Evolutionary conservation across 768 basidiomycete genomes (phyloP), one percentile per base, ranked within the genome.

Genomic region (Boletus eberwhitei): DNA sequence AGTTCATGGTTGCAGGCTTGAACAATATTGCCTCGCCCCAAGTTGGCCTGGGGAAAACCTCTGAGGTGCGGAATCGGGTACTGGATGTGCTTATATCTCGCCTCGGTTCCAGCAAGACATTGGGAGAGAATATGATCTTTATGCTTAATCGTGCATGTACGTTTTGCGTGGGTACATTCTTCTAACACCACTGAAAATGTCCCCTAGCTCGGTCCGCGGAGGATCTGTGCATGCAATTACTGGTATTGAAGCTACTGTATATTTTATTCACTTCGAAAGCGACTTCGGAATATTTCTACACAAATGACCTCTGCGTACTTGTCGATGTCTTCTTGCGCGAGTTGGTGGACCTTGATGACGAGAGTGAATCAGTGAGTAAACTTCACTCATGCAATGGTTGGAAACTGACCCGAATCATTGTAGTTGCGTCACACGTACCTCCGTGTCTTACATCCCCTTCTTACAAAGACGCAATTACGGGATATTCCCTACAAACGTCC

Each of bases 281-380:
- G 32, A 94, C 93, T 12, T 86, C 88, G 6, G 94, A 98, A 69
- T 98, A 93, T 69, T 98, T 99, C 66, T 99, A 97, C 72, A 98
- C 94, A 16, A 99, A 99, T 65, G 97, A 99, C 64, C 77, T 99
- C 32, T 83, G 92, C 62, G 97, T 99, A 4, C 78, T 99, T 14
- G 93, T 99, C 13, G 97, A 99, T 63, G 97, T 99, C 1, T 98
- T 99, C 64, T 78, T 99, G n/a, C 85, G 97, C 37, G 96, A 98
- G 68, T 74, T 99, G 46, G 82, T 84, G 14, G 88, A 99, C 68
- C 73, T 99, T 19, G 94, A 93, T 59, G 94, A 98, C 54, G 94
- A 97, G 34, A 87, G 86, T 55, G 94, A 98, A 75, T 89, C 93
- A 60, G 92, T 96, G 54, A 50, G 90, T 80, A 7, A 39, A 47